phyloP scores from a whole-genome alignment of 805 yeast genomes.

The Wickerhamomyces chaumierensis region DNA sequence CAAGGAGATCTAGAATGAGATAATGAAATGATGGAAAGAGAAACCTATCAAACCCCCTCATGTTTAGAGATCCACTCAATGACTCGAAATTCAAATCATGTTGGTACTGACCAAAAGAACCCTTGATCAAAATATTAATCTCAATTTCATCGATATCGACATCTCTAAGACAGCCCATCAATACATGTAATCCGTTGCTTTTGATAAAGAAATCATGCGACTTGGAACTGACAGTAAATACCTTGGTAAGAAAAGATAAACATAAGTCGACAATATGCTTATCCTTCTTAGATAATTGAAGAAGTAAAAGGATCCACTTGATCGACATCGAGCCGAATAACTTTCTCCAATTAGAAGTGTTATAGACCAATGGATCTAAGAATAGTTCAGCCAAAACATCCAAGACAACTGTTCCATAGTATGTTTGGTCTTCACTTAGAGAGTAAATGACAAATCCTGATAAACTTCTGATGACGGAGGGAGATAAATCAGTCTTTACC shows the following conservation, averaged over 20 bases:
- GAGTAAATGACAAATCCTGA: constrained; percentile 41
- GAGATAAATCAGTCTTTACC: constrained; percentile 36
- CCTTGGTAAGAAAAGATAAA: constrained; percentile 35
- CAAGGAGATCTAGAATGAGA: constrained; percentile 23
- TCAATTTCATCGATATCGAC: constrained; percentile 25
- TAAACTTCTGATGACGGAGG: constrained; percentile 42
- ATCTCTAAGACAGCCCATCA: constrained; percentile 34
- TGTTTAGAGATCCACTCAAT: constrained; percentile 5
- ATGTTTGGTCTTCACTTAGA: constrained; percentile 22
- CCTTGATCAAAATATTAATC: constrained; percentile 28
- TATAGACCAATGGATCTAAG: constrained; percentile 26
- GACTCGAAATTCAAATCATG: constrained; percentile 12
- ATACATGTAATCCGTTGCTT: constrained; percentile 38
- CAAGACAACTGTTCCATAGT: constrained; percentile 20
- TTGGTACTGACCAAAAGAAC: constrained; percentile 34
- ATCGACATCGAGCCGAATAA: constrained; percentile 45
- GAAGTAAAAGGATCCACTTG: constrained; percentile 53
- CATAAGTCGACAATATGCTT: constrained; percentile 19
- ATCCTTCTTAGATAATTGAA: constrained; percentile 26
- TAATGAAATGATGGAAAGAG: constrained; percentile 35
- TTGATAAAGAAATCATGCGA: constrained; percentile 38
- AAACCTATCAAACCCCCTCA: constrained; percentile 5
- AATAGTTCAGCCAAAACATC: constrained; percentile 19
- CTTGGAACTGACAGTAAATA: constrained; percentile 36
- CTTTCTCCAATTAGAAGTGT: constrained; percentile 33